Evolutionary conservation across 1,139 yeast species (phyloP), one percentile per base, ranked within the genome.

Genomic region (Trichomonascaceae sp.): DNA sequence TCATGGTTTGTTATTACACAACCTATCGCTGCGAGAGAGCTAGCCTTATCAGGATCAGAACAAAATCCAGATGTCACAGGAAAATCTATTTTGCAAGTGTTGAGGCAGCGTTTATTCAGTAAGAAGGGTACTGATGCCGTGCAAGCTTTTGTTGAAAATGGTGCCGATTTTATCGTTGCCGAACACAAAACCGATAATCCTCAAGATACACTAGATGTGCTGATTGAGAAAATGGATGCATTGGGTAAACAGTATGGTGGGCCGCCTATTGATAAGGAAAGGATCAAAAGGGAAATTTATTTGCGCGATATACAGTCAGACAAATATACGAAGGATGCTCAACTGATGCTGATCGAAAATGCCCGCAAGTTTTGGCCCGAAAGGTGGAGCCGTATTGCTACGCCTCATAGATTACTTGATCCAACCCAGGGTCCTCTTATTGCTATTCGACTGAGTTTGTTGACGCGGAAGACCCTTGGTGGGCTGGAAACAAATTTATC

Each of bases 361-460:
- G 49, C 49, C 1, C 49, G 49, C 49, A 46, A 30, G n/a, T 46
- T 30, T 43, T 46, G 49, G 49, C 41, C 39, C 3, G 49, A 46
- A 36, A 6, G 49, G 17, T 18, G 36, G 24, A 17, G 43, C 19
- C 49, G 49, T 17, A 30, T 46, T 17, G 49, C 49, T 10, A 46
- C 36, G 2, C 49, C 41, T 8, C 49, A 46, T 18, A 46, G 32
- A 43, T 12, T 46, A 9, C 49, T 46, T 24, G 41, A 46, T 46
- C 49, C 49, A n/a, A 13, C 36, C n/a, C 49, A 46, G 6, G 49
- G 49, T 4, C 49, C 49, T 30, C 41, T 46, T 18, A 46, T 46
- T 18, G 49, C 49, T 18, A 39, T 46, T n/a, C 49, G 49, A 2
- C 8, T 46, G 41, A 46, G 38, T 46, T 17, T 46, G 24, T 43